Percentiles rank a stretch among this genome's conserved stretches.
phyloP scores from a whole-genome alignment of 2,329 filamentous ascomycete species.

The Cryoendolithus antarcticus region DNA sequence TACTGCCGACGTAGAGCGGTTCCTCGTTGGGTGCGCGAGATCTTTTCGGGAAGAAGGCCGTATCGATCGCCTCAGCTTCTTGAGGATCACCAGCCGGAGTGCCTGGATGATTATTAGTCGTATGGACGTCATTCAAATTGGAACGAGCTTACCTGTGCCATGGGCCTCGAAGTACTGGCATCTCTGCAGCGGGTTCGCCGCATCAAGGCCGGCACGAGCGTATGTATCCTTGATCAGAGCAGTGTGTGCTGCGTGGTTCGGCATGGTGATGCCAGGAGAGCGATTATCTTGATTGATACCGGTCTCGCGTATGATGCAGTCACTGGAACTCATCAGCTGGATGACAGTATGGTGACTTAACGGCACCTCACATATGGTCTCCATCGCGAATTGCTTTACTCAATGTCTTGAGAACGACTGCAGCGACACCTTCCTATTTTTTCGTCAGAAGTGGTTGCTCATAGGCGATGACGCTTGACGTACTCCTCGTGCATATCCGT shows the following conservation, averaged over 20 bases:
- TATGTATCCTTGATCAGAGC: constrained; percentile 27
- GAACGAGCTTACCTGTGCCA: constrained; percentile 10
- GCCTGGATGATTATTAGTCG: background rate
- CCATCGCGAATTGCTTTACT: constrained; percentile 7
- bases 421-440: constrained; percentile 13
- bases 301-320: constrained; percentile 1
- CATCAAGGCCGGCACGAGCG: constrained; percentile 22
- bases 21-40: constrained; percentile 1
- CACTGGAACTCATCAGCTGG: too few species aligned
- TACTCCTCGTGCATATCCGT: constrained; percentile 28
- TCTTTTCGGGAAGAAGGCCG: constrained; percentile 3
- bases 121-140: too few species aligned
- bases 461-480: too few species aligned
- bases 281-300: constrained; percentile 1
- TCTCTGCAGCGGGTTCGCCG: background rate
- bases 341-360: background rate
- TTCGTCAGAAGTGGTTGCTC: too few species aligned
- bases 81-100: constrained; percentile 19
- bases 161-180: constrained; percentile 14
- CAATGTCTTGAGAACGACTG: constrained; percentile 18
- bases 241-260: constrained; percentile 25
- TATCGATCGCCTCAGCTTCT: constrained; percentile 15
- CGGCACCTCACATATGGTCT: constrained; percentile 9
- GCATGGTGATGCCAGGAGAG: constrained; percentile 27
- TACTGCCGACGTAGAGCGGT: constrained; percentile 12